phyloP scores from a whole-genome alignment of 176 grass and related monocot genomes.

The Oryza punctata region DNA sequence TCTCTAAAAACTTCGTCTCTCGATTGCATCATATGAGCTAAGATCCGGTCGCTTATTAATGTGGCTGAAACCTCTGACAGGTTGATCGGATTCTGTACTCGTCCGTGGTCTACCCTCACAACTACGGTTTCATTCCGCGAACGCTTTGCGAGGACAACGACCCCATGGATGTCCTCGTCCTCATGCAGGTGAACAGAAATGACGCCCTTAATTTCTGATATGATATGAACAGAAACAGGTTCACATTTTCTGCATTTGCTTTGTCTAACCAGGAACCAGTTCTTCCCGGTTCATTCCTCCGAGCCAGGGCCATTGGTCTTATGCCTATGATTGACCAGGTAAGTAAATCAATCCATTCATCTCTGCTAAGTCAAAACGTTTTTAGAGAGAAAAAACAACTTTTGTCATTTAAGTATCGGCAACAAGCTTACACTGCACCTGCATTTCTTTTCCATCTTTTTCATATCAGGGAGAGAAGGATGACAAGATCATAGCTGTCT shows the following conservation, averaged over 20 bases:
- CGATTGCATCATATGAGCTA: not conserved
- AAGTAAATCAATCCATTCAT: not conserved
- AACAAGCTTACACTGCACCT: not conserved
- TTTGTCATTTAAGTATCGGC: not conserved
- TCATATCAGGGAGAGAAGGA: conserved; percentile 73
- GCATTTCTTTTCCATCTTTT: not conserved
- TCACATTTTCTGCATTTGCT: not conserved
- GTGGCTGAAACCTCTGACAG: conserved; percentile 21
- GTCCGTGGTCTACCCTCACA: conserved; percentile 93
- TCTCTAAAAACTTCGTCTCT: not conserved
- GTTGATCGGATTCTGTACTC: conserved; percentile 89
- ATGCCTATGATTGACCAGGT: conserved; percentile 88
- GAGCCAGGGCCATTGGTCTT: conserved; percentile 78
- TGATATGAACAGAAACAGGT: too few relatives aligned
- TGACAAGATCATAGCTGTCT: conserved; percentile 94
- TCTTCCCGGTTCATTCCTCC: conserved; percentile 64
- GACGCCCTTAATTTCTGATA: too few relatives aligned
- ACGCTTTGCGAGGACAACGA: conserved; percentile 97
- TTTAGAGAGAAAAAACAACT: not conserved
- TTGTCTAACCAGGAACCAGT: conserved; percentile 53
- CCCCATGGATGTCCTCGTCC: conserved; percentile 90
- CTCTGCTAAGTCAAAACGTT: not conserved
- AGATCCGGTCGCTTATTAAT: not conserved
- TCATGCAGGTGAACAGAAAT: conserved; percentile 67
- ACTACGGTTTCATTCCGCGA: conserved; percentile 90